Conservation (phyloP, 768 basidiomycete genomes). For the Termitomyces sp. region DNA sequence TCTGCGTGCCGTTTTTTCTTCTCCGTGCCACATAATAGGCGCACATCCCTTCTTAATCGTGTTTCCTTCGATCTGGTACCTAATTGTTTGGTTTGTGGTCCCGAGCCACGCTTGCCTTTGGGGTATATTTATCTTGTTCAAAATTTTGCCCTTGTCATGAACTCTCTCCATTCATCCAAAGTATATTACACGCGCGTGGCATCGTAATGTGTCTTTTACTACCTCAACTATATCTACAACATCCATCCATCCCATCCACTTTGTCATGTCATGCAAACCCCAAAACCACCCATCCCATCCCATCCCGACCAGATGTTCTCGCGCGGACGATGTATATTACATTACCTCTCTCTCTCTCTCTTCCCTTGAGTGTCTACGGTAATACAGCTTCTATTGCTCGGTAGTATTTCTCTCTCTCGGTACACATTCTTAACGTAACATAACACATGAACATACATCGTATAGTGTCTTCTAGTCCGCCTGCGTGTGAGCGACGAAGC, state of each 20-base stretch:
- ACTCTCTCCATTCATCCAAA: neutral
- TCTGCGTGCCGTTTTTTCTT: neutral
- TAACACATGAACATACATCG: neutral
- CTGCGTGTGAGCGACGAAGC: no score
- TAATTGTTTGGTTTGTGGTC: neutral
- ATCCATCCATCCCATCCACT: neutral
- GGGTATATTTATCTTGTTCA: slow-evolving; percentile 14
- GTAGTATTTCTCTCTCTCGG: no score
- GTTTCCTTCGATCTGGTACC: neutral
- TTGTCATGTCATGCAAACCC: no score
- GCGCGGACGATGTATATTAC: slow-evolving; percentile 11
- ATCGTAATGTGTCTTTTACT: neutral
- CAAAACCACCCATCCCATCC: no score
- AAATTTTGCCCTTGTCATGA: neutral
- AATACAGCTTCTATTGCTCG: neutral
- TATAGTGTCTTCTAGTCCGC: neutral
- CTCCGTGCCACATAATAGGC: no score
- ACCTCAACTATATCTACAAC: neutral
- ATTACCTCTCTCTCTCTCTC: no score
- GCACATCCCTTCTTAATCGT: no score
- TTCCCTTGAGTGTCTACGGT: neutral
- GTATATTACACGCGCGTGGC: neutral
- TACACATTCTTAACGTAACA: neutral
- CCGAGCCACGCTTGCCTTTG: slow-evolving; percentile 4
- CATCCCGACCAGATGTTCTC: neutral